Percentiles rank a stretch among this genome's conserved stretches.
phyloP scores from a whole-genome alignment of 768 basidiomycete species.

The Lyophyllum shimeji region DNA sequence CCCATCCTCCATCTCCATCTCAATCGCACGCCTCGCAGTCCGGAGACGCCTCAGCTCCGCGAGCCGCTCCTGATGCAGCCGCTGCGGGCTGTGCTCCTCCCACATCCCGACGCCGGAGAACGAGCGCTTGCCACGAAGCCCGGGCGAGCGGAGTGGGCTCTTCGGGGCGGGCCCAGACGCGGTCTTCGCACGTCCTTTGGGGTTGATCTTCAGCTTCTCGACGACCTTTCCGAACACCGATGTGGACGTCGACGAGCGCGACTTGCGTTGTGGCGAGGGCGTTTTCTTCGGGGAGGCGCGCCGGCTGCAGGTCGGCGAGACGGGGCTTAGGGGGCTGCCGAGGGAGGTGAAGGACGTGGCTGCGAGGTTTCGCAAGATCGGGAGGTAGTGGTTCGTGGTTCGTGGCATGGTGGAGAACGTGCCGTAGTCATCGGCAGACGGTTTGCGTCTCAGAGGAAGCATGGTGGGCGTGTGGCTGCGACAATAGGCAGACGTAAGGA shows the following conservation, averaged over 20 bases:
- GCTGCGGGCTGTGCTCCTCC: neutral
- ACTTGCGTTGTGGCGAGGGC: conserved; percentile 8
- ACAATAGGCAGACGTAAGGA: neutral
- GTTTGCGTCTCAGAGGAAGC: neutral
- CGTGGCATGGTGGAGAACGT: conserved; percentile 1
- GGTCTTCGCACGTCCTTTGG: neutral
- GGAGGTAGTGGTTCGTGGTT: conserved; percentile 1
- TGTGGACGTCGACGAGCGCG: conserved; percentile 7
- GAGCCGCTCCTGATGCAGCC: neutral
- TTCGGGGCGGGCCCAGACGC: too few relatives aligned
- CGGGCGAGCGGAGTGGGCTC: neutral
- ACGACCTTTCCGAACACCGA: conserved; percentile 7
- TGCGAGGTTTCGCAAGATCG: neutral
- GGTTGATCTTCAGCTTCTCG: neutral
- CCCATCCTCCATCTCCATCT: conserved; percentile 1
- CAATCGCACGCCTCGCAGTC: neutral
- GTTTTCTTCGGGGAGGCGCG: conserved; percentile 4
- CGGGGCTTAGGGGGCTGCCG: neutral
- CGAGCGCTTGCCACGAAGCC: conserved; percentile 4
- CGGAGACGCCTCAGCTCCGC: neutral
- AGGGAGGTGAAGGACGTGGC: neutral
- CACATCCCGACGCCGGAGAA: neutral
- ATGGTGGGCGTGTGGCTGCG: neutral
- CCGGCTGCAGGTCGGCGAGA: neutral
- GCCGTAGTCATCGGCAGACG: neutral